Conservation (phyloP, 352 stramenopile species). For the Phytophthora cryptogea region DNA sequence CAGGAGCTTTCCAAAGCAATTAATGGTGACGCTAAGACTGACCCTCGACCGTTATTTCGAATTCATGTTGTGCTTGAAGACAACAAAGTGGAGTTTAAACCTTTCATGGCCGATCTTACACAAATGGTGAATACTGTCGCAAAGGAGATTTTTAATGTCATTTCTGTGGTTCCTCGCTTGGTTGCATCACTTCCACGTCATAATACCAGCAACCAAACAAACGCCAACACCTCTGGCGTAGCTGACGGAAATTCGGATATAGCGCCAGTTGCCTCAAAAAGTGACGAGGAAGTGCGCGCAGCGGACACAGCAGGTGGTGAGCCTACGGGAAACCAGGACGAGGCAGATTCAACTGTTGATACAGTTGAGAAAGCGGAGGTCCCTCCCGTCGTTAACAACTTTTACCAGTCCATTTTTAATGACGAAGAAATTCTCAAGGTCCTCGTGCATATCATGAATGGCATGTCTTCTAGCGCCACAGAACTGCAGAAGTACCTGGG, state of each 20-base stretch:
- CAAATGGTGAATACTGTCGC: constrained; percentile 95
- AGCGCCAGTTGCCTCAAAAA: constrained; percentile 2
- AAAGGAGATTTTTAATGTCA: constrained; percentile 95
- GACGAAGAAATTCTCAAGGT: constrained; percentile 96
- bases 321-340: constrained; percentile 25
- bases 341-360: constrained; percentile 14
- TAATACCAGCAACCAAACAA: constrained; percentile 27
- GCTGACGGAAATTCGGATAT: constrained; percentile 23
- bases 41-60: constrained; percentile 91
- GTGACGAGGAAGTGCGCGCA: constrained; percentile 30
- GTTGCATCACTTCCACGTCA: constrained; percentile 48
- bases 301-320: constrained; percentile 21
- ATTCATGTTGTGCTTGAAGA: constrained; percentile 95
- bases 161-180: constrained; percentile 91
- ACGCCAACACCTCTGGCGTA: constrained; percentile 13
- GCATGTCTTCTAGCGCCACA: constrained; percentile 92
- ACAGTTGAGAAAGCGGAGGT: constrained; percentile 16
- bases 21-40: constrained; percentile 92
- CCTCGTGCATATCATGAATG: constrained; percentile 96
- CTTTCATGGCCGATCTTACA: constrained; percentile 93
- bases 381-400: constrained; percentile 55
- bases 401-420: constrained; percentile 95
- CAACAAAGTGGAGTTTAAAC: constrained; percentile 93
- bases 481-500: constrained; percentile 95
- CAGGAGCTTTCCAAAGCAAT: constrained; percentile 94